Evolutionary conservation across 345 rosid genomes (phyloP), one percentile per base, ranked within the genome.

Genomic region (Boechera stricta): DNA sequence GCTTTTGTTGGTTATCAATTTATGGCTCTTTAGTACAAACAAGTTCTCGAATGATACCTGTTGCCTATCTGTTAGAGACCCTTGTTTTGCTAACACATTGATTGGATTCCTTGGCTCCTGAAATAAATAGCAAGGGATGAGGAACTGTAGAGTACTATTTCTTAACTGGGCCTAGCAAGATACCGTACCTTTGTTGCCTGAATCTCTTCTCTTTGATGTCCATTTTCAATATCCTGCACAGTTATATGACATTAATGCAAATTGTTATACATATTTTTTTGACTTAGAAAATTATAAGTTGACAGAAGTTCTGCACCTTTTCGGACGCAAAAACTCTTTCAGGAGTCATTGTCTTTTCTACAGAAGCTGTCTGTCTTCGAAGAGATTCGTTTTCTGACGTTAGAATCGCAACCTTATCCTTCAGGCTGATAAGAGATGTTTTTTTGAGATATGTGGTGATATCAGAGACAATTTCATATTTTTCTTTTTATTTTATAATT

Each of bases 331-430:
- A 28, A 63, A 74, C 57, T 52, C 47, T 71, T 75, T 81, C 79
- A 69, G 76, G 67, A 51, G 75, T 75, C 58, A 21, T 64, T 71
- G 67, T 81, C 67, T 80, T 84, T 56, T 84, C 84, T 33, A 36
- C 67, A 36, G 61, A n/a, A 12, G 80, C 72, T 61, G 70, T 59
- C 71, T 82, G 77, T 39, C 62, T 64, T 32, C 77, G 80, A 47
- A 89, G 87, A 52, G 73, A 71, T 58, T 82, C 86, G 84, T 86
- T 86, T 79, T 86, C 87, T 47, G 85, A 66, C 79, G 84, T 87
- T 79, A 86, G 65, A 45, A 64, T 76, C 7, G 82, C 71, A 31
- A 87, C 81, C 79, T 75, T 83, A 11, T 74, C 78, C 79, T 76
- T 87, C 64, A 82, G 76, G 32, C 91, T 89, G 86, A 33, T 18